Evolutionary conservation across 2,329 filamentous ascomycete genomes (phyloP).

Genomic region (Pseudogymnoascus verrucosus): DNA sequence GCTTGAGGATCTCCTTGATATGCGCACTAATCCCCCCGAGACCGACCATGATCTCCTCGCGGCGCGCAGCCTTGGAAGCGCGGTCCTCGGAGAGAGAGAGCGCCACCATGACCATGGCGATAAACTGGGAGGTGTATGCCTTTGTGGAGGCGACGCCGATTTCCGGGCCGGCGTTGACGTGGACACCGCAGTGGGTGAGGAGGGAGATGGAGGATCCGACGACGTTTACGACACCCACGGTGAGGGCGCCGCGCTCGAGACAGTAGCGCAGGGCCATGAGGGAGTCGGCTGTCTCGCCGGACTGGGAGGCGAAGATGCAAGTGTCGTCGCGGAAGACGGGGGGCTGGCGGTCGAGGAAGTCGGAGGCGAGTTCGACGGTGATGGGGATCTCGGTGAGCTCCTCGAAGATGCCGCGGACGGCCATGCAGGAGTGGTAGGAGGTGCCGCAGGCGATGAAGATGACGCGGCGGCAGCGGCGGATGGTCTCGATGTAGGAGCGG

Average conservation of each 20-base stretch:
- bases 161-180: slow-evolving; percentile 97
- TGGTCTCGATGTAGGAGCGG: slow-evolving; percentile 91
- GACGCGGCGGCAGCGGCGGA: slow-evolving; percentile 90
- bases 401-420: slow-evolving; percentile 94
- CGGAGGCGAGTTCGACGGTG: slow-evolving; percentile 90
- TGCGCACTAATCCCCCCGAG: slow-evolving; percentile 80
- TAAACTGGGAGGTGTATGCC: slow-evolving; percentile 98
- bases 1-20: slow-evolving; percentile 84
- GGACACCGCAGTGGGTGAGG: slow-evolving; percentile 98
- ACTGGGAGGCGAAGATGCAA: slow-evolving; percentile 97
- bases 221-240: slow-evolving; percentile 96
- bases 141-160: slow-evolving; percentile 99
- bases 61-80: slow-evolving; percentile 83
- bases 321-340: slow-evolving; percentile 99
- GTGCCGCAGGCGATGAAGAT: slow-evolving; percentile 99
- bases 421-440: slow-evolving; percentile 99
- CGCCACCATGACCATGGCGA: slow-evolving; percentile 99
- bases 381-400: slow-evolving; percentile 98
- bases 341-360: slow-evolving; percentile 93
- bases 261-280: slow-evolving; percentile 96
- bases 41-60: slow-evolving; percentile 94
- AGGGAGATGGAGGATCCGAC: slow-evolving; percentile 98
- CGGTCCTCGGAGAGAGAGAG: slow-evolving; percentile 94
- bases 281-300: slow-evolving; percentile 95
- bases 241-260: slow-evolving; percentile 91